Evolutionary conservation across 108 stramenopile species (phyloP).

Genomic region (Discostella stelligeroides): DNA sequence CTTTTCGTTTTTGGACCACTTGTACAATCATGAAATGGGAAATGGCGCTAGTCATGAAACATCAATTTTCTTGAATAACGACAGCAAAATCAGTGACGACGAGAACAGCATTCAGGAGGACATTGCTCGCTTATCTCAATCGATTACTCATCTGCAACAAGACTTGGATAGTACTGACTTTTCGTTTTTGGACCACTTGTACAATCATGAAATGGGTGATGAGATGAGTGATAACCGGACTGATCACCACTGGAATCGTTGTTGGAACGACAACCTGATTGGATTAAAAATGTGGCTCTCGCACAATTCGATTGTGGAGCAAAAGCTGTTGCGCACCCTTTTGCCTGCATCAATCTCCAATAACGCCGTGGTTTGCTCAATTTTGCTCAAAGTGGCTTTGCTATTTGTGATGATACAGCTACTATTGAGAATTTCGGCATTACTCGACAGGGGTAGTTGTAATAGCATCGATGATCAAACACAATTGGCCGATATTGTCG

Average conservation of each 20-base stretch:
- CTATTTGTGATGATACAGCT: constrained; percentile 19
- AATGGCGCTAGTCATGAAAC: background rate
- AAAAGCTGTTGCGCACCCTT: constrained; percentile 28
- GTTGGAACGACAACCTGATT: constrained; percentile 6
- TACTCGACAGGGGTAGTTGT: constrained; percentile 15
- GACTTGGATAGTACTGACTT: constrained; percentile 44
- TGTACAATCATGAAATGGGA: constrained; percentile 14
- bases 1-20: constrained; percentile 14
- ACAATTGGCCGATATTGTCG: constrained; percentile 23
- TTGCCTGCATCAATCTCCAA: too few species aligned
- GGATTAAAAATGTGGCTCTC: constrained; percentile 41
- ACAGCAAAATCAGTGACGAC: constrained; percentile 21
- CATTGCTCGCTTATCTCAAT: constrained; percentile 24
- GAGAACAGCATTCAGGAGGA: constrained; percentile 45
- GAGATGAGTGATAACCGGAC: background rate
- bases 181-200: constrained; percentile 7
- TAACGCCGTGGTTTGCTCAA: constrained; percentile 26
- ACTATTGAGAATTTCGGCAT: constrained; percentile 18
- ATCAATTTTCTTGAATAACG: background rate
- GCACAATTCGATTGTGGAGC: constrained; percentile 22
- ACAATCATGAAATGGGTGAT: constrained; percentile 18
- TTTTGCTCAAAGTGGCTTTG: constrained; percentile 41
- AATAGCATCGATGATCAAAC: constrained; percentile 12
- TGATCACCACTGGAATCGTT: too few species aligned
- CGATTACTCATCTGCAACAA: constrained; percentile 34